These are phyloP conservation scores for Lathyrus aphaca DNA, from an alignment of 306 rosid genomes.

Conservation along the genomic window DNA sequence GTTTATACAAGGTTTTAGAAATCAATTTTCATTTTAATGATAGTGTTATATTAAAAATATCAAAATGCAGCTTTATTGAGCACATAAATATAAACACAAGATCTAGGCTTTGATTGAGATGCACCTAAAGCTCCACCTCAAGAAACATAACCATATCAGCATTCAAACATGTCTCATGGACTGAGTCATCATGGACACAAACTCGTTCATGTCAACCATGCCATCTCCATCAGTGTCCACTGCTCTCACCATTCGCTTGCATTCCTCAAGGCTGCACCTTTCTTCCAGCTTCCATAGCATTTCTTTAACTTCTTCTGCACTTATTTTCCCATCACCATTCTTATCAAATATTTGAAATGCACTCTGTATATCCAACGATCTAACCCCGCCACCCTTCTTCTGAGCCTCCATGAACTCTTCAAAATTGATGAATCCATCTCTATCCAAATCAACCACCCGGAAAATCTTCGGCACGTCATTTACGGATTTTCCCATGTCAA, in stretches of 20 bases:
- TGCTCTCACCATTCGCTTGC: conserved; percentile 71
- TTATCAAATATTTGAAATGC: conserved; percentile 68
- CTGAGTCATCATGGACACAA: conserved; percentile 79
- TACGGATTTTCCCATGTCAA: conserved; percentile 55
- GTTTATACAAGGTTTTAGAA: neutral
- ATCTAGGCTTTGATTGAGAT: neutral
- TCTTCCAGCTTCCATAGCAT: conserved; percentile 72
- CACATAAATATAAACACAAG: neutral
- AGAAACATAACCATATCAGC: conserved; percentile 7
- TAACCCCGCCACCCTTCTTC: conserved; percentile 69
- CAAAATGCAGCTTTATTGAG: neutral
- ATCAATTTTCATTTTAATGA: conserved; percentile 20
- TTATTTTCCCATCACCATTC: conserved; percentile 83
- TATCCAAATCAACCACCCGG: conserved; percentile 67
- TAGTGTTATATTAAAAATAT: neutral
- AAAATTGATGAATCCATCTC: conserved; percentile 79
- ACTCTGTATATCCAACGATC: conserved; percentile 55
- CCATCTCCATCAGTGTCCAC: conserved; percentile 87
- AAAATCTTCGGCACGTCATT: conserved; percentile 73
- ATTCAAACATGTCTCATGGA: conserved; percentile 42
- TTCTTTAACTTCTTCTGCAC: conserved; percentile 74
- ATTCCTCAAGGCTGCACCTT: conserved; percentile 68
- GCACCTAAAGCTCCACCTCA: neutral
- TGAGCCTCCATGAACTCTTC: conserved; percentile 77
- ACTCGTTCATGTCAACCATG: conserved; percentile 80